Evolutionary conservation across 768 basidiomycete species (phyloP), one percentile per base, ranked within the genome.

Genomic region (Suillus decipiens): DNA sequence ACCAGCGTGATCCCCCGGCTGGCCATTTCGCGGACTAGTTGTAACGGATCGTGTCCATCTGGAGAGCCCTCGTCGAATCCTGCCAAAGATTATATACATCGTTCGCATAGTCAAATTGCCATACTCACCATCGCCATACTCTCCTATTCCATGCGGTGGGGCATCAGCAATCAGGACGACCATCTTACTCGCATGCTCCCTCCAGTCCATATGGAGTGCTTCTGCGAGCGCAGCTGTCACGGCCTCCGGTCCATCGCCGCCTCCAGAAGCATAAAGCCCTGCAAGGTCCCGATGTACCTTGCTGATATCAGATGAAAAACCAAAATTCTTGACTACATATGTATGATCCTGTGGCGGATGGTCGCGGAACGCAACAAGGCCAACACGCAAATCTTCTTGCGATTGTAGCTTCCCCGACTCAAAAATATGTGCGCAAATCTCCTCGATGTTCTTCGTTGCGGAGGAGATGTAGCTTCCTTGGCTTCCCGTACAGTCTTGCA

Each of bases 301-400:
- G 69, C 84, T 82, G 68, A 96, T 95, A 72, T 96, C 92, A 12
- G 93, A 93, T 28, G 95, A 91, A 78, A 99, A 98, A 2, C 92
- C 93, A 82, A 95, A 94, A 73, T 92, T 95, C 81, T 91, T 94
- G 71, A 89, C 89, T 66, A 99, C 80, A 74, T 95, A 99, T 61
- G 95, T 95, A 70, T 93, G 93, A 73, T 99, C 96, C 79, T 99
- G 96, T 17, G 96, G 96, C 31, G 96, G 96, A 72, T 99, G 94
- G 79, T 99, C 96, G 65, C 96, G 87, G 78, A 96, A 99, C 47
- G 95, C 95, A 67, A 99, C 85, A 63, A 99, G 84, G 63, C 96
- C 97, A 45, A 99, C 88, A 66, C 94, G 87, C 24, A 96, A 85
- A 75, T 97, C 96, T 70, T 96, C 95, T 51, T 81, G 84, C 61